A percentile compares a stretch with the other conserved stretches of the same genome.
phyloP scores from a whole-genome alignment of 106 monocot species.

The Dioscorea alata region DNA sequence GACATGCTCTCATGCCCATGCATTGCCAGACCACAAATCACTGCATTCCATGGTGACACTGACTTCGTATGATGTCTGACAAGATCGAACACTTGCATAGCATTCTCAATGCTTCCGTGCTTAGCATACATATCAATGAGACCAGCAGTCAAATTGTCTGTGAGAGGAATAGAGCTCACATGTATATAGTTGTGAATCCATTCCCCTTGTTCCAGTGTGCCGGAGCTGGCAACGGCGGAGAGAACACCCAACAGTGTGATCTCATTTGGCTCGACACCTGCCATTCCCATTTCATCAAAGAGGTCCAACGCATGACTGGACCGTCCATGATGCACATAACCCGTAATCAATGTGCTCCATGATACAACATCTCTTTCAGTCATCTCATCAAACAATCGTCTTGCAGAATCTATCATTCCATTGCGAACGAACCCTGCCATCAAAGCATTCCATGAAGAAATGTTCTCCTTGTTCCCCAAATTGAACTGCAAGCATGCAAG shows the following conservation, averaged over 20 bases:
- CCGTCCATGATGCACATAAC: slow-evolving; percentile 32
- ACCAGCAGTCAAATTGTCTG: slow-evolving; percentile 41
- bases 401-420: slow-evolving; percentile 30
- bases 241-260: slow-evolving; percentile 53
- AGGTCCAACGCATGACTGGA: slow-evolving; percentile 33
- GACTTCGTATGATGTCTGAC: slow-evolving; percentile 3
- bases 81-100: slow-evolving; percentile 30
- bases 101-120: slow-evolving; percentile 35
- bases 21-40: slow-evolving; percentile 54
- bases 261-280: slow-evolving; percentile 37
- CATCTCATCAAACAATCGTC: slow-evolving; percentile 46
- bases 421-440: slow-evolving; percentile 38
- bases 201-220: slow-evolving; percentile 43
- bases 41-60: slow-evolving; percentile 66
- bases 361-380: slow-evolving; percentile 58
- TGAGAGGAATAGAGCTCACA: slow-evolving; percentile 27
- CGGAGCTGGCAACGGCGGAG: slow-evolving; percentile 47
- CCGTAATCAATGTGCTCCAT: slow-evolving; percentile 70
- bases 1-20: slow-evolving; percentile 40
- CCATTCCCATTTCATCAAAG: slow-evolving; percentile 36
- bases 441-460: slow-evolving; percentile 68
- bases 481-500: slow-evolving; percentile 41
- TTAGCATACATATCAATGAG: slow-evolving; percentile 77
- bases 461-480: slow-evolving; percentile 15
- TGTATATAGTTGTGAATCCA: slow-evolving; percentile 43